These are phyloP conservation scores for Diplosphaera chodatii DNA, from an alignment of 139 green algal species.

Conservation along the genomic window DNA sequence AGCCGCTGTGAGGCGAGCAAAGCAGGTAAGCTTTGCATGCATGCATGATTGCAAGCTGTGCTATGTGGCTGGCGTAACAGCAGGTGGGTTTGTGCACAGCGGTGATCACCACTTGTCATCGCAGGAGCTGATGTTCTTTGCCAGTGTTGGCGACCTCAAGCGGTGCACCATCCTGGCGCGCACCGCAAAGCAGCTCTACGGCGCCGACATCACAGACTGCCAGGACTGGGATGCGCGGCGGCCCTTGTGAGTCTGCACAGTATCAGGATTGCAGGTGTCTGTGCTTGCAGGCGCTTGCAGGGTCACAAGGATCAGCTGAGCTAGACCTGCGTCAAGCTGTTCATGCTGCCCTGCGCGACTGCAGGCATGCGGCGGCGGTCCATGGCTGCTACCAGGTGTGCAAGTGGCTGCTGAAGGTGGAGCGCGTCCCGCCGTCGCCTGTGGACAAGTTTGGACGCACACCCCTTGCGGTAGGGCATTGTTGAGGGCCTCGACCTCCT, in stretches of 20 bases:
- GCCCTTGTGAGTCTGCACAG: not conserved
- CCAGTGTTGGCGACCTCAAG: constrained; percentile 62
- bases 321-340: too few species aligned
- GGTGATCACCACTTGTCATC: too few species aligned
- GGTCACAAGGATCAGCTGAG: too few species aligned
- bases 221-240: not conserved
- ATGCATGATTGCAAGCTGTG: too few species aligned
- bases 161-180: constrained; percentile 25
- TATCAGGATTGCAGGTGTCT: too few species aligned
- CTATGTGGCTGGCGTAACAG: too few species aligned
- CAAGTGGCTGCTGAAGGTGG: constrained; percentile 70
- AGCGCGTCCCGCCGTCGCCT: constrained; percentile 53
- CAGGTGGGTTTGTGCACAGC: too few species aligned
- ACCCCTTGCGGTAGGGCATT: constrained; percentile 71
- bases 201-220: not conserved
- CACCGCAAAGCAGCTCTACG: not conserved
- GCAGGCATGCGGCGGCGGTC: constrained; percentile 70
- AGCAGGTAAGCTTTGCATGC: too few species aligned
- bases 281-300: not conserved
- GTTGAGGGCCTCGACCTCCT: too few species aligned
- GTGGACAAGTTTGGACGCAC: constrained; percentile 72
- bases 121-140: constrained; percentile 82
- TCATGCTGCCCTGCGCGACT: not conserved
- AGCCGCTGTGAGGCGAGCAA: constrained; percentile 4
- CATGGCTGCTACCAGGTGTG: constrained; percentile 71